Percentiles rank a stretch among this genome's conserved stretches.
These are phyloP conservation scores for Citrullus mucosospermus DNA, from an alignment of 306 rosid genomes.

Conservation along the genomic window DNA sequence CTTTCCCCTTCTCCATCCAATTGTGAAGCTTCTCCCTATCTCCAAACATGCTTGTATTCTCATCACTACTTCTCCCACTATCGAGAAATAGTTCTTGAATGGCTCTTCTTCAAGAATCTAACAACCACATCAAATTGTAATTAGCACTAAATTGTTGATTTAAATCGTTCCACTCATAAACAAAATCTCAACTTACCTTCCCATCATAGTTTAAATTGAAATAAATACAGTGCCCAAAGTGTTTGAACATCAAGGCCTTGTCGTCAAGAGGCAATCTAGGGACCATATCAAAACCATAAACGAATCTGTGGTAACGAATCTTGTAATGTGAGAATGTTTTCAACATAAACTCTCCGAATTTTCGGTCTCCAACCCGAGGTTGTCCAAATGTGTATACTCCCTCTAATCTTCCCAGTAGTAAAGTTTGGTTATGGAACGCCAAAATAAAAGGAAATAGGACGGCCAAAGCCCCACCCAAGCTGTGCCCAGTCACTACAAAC, in stretches of 20 bases:
- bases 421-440: constrained; percentile 34
- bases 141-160: not conserved
- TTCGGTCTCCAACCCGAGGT: constrained; percentile 55
- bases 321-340: constrained; percentile 23
- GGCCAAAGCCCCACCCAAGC: constrained; percentile 75
- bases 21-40: constrained; percentile 30
- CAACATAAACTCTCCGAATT: constrained; percentile 47
- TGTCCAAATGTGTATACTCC: constrained; percentile 77
- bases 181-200: constrained; percentile 18
- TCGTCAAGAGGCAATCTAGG: constrained; percentile 58
- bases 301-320: constrained; percentile 37
- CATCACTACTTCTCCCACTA: constrained; percentile 41
- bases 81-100: constrained; percentile 52
- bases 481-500: constrained; percentile 66
- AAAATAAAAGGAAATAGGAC: constrained; percentile 42
- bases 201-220: constrained; percentile 47
- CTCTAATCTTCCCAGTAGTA: constrained; percentile 46
- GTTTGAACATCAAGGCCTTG: constrained; percentile 38
- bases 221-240: constrained; percentile 42
- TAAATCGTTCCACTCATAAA: not conserved
- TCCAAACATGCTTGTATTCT: constrained; percentile 19
- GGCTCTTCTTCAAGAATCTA: constrained; percentile 67
- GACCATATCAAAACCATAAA: constrained; percentile 48
- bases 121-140: not conserved
- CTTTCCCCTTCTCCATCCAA: constrained; percentile 27